These are phyloP conservation scores for Fistulinella cinereoalba DNA, from an alignment of 1,284 basidiomycete species.

Conservation along the genomic window DNA sequence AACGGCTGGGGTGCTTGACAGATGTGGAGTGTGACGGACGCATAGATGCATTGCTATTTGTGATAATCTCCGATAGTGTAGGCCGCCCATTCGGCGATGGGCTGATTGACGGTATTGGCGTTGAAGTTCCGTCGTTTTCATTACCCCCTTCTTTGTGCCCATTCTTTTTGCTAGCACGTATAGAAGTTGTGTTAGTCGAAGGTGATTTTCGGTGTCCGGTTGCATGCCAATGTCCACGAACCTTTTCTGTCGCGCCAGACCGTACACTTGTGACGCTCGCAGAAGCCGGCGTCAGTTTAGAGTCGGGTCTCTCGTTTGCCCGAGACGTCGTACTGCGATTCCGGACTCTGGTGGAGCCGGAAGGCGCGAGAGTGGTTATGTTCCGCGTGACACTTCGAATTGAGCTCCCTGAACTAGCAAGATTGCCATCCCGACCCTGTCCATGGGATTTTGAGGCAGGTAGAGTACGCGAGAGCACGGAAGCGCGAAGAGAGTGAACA, in stretches of 20 bases:
- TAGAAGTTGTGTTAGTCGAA: slow-evolving; percentile 11
- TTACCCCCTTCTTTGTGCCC: slow-evolving; percentile 11
- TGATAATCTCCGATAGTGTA: slow-evolving; percentile 27
- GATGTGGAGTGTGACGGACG: slow-evolving; percentile 27
- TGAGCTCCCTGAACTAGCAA: slow-evolving; percentile 33
- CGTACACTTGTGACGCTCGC: slow-evolving; percentile 23
- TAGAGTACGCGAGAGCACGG: slow-evolving; percentile 51
- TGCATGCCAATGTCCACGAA: slow-evolving; percentile 12
- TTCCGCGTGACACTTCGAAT: slow-evolving; percentile 47
- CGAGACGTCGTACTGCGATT: slow-evolving; percentile 28
- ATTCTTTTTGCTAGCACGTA: slow-evolving; percentile 2
- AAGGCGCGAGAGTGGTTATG: slow-evolving; percentile 35
- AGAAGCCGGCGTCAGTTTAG: slow-evolving; percentile 56
- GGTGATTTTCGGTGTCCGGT: slow-evolving; percentile 24
- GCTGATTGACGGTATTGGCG: slow-evolving; percentile 12
- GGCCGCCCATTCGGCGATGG: slow-evolving; percentile 23
- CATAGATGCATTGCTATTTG: slow-evolving; percentile 26
- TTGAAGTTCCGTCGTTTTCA: slow-evolving; percentile 16
- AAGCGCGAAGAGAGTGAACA: slow-evolving; percentile 55
- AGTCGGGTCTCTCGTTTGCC: slow-evolving; percentile 51
- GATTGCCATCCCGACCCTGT: slow-evolving; percentile 25
- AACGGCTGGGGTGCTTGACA: slow-evolving; percentile 17
- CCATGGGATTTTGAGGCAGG: slow-evolving; percentile 29
- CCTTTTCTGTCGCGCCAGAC: slow-evolving; percentile 25
- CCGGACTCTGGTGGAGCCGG: slow-evolving; percentile 24